Conservation (phyloP, 371 early-diverging fungal species). For the Circinella minor region DNA sequence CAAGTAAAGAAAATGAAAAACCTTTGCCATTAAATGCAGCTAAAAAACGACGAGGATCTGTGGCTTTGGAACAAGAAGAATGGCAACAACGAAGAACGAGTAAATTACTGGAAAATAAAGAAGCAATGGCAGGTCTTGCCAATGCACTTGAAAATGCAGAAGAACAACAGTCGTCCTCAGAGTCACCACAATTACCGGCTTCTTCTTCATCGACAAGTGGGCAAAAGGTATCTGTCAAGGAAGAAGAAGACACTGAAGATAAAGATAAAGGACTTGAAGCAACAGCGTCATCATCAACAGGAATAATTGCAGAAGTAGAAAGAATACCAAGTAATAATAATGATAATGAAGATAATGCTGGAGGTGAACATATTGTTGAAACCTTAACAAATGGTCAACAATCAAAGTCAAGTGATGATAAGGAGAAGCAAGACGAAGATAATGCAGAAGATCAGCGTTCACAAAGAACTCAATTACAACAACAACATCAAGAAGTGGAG, state of each 20-base stretch:
- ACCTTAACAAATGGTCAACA: neutral
- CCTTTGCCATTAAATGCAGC: neutral
- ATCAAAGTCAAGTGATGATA: neutral
- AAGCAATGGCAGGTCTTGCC: constrained; percentile 3
- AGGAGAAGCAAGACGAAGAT: neutral
- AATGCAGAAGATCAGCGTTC: neutral
- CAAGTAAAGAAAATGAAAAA: constrained; percentile 1
- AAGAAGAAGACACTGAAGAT: neutral
- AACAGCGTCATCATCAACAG: no score
- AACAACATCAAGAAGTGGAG: neutral
- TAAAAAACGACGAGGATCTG: constrained; percentile 18
- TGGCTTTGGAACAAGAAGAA: constrained; percentile 15
- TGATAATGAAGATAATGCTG: neutral
- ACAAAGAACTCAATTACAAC: no score
- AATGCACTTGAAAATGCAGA: constrained; percentile 4
- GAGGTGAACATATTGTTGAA: neutral
- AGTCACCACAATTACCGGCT: neutral
- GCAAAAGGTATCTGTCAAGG: neutral
- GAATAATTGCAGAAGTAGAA: neutral
- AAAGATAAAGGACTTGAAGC: neutral
- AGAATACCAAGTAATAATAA: neutral
- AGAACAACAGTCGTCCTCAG: neutral
- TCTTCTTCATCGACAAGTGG: neutral
- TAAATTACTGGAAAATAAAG: constrained; percentile 10
- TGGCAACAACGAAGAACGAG: constrained; percentile 19